Evolutionary conservation across 2,329 filamentous ascomycete species (phyloP), one percentile per base, ranked within the genome.

Genomic region (Chrysoporthe cubensis): DNA sequence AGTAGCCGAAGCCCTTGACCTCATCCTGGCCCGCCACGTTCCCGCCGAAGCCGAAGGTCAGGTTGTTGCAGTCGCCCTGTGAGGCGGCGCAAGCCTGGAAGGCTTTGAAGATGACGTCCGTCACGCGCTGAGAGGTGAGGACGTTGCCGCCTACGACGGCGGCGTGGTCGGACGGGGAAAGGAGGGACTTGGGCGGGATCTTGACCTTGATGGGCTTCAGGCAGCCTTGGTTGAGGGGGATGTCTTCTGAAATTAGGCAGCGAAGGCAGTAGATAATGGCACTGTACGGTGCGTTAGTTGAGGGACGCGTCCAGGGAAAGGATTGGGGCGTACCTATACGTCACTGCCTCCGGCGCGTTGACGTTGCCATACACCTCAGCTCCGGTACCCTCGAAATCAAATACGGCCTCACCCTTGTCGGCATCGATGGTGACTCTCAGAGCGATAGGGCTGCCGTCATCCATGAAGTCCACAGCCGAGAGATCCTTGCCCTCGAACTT

Each of bases 191-290:
- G 8, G 88, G 85, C 0, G 92, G 91, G 62, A 95, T 93, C 59
- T 84, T 83, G 74, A 96, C 90, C 65, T 88, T 85, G 73, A 96
- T 91, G 0, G 93, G 92, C 62, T 87, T 87, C 2, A 96, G 82
- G 71, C 93, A 96, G 71, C 93, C 93, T 79, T 96, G 93, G 80
- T 96, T 96, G 4, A 96, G 85, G 0, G 93, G 93, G 16, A 96
- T 94, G 72, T 95, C 91, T 71, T 92, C 88, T 48, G 87, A 89
- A 73, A 96, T 93, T 67, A 97, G 84, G 74, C 90, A 92, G 58
- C 93, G 88, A 14, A 96, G 83, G 73, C 91, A 93, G 83, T 96
- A 96, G 75, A 96, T 95, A 75, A 96, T 94, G 62, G 92, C 92
- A 46, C 87, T 74, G 37, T 21, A 13, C n/a, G 0, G 8, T 21